Evolutionary conservation across 495 filamentous ascomycete species (phyloP).

Genomic region (Aspergillus nanangensis): DNA sequence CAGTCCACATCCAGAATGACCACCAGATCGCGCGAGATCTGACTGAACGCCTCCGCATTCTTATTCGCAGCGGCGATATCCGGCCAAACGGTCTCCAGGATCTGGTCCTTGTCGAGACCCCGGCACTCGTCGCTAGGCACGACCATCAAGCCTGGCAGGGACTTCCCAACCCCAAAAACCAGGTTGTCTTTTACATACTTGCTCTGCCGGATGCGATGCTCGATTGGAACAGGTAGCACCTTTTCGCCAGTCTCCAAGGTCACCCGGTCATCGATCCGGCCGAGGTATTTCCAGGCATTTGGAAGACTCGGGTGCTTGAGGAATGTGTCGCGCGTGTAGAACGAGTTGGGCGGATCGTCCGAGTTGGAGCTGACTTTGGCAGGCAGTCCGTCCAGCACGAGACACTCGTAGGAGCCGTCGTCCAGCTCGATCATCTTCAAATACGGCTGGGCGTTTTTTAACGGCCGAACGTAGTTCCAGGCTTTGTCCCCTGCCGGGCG

Average conservation of each 20-base stretch:
- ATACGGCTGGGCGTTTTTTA: conserved; percentile 20
- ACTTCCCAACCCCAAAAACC: conserved; percentile 17
- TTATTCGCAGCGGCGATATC: conserved; percentile 34
- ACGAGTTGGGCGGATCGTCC: conserved; percentile 45
- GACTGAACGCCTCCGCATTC: conserved; percentile 37
- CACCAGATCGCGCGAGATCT: conserved; percentile 43
- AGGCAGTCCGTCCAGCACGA: conserved; percentile 54
- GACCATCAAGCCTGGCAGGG: conserved; percentile 30
- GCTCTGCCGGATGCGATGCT: conserved; percentile 33
- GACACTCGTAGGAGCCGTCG: conserved; percentile 51
- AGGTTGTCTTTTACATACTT: conserved; percentile 19
- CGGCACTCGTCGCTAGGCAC: conserved; percentile 26
- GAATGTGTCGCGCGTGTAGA: conserved; percentile 41
- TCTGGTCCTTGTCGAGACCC: conserved; percentile 23
- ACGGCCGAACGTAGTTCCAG: conserved; percentile 60
- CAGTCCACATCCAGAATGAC: conserved; percentile 27
- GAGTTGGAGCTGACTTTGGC: conserved; percentile 57
- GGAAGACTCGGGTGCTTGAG: conserved; percentile 44
- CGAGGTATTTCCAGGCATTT: conserved; percentile 55
- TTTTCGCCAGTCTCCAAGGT: conserved; percentile 65
- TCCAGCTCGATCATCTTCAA: conserved; percentile 49
- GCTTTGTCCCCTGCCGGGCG: conserved; percentile 42
- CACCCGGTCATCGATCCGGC: conserved; percentile 53
- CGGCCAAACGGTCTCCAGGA: conserved; percentile 39
- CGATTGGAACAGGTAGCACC: conserved; percentile 59